Evolutionary conservation across 2,329 filamentous ascomycete genomes (phyloP).

Genomic region (Fusarium sp.): DNA sequence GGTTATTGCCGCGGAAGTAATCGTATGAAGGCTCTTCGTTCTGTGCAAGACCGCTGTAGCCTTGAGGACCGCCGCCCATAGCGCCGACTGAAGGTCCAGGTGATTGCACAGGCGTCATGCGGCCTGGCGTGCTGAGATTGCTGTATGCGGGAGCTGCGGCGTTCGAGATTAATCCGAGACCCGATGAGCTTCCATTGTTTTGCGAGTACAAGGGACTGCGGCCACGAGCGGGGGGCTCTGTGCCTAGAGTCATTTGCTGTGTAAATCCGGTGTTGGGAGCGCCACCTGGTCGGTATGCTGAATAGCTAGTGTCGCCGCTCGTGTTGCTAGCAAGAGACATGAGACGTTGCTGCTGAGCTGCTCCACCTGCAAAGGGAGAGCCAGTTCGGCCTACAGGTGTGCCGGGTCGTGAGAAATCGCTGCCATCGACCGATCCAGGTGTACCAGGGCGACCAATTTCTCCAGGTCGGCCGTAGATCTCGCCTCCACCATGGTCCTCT

Average conservation of each 20-base stretch:
- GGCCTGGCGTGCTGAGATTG: constrained; percentile 38
- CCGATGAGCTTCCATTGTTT: constrained; percentile 63
- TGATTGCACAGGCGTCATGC: constrained; percentile 38
- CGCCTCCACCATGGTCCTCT: constrained; percentile 84
- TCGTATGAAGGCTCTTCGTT: constrained; percentile 62
- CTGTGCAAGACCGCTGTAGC: constrained; percentile 69
- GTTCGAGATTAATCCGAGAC: constrained; percentile 62
- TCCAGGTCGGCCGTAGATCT: constrained; percentile 67
- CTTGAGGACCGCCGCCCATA: constrained; percentile 66
- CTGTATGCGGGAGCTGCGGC: constrained; percentile 62
- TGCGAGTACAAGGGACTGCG: constrained; percentile 61
- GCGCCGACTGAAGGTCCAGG: constrained; percentile 60
- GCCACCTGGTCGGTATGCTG: constrained; percentile 38
- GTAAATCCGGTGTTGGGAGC: constrained; percentile 34
- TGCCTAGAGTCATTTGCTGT: constrained; percentile 35
- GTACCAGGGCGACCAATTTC: constrained; percentile 71
- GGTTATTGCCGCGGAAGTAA: constrained; percentile 60
- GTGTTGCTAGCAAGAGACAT: constrained; percentile 38
- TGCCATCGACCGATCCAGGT: constrained; percentile 62
- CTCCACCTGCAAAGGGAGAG: constrained; percentile 49
- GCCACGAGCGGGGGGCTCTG: constrained; percentile 45
- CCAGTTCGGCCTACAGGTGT: constrained; percentile 53
- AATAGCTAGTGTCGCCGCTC: constrained; percentile 45
- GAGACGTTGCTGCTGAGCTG: constrained; percentile 38
- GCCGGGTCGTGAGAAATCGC: constrained; percentile 59